Conservation (phyloP, 768 basidiomycete genomes). For the Tulasnella sp. region DNA sequence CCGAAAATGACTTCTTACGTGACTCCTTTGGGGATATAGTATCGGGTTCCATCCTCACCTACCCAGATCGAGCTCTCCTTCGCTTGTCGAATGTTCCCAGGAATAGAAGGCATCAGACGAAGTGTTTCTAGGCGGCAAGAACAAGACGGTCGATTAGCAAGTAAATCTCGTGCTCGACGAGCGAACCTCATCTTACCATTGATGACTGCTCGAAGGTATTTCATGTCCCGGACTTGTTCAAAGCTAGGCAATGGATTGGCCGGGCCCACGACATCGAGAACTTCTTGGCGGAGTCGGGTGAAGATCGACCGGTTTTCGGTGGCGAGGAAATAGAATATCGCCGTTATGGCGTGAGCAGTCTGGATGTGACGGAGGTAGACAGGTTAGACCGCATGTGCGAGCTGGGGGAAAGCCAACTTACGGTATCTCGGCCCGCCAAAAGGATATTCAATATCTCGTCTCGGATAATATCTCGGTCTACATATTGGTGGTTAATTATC, state of each 20-base stretch:
- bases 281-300: constrained; percentile 43
- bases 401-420: no score
- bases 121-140: constrained; percentile 38
- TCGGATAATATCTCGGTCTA: constrained; percentile 61
- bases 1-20: not conserved
- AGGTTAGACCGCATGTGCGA: no score
- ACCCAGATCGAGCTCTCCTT: constrained; percentile 14
- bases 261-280: constrained; percentile 41
- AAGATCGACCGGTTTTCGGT: constrained; percentile 42
- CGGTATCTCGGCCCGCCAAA: constrained; percentile 58
- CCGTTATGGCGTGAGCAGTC: constrained; percentile 46
- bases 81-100: not conserved
- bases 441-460: constrained; percentile 74
- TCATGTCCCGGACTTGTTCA: constrained; percentile 50
- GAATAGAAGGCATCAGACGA: constrained; percentile 46
- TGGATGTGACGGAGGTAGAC: constrained; percentile 13
- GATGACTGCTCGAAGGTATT: constrained; percentile 56
- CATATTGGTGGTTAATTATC: not conserved
- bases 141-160: constrained; percentile 24
- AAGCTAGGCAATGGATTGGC: constrained; percentile 39
- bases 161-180: no score
- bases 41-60: constrained; percentile 14
- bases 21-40: constrained; percentile 14
- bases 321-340: constrained; percentile 49
- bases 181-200: no score